A percentile compares a stretch with the other conserved stretches of the same genome.
phyloP scores from a whole-genome alignment of 2,329 filamentous ascomycete species.

The Sarocladium brachiariae region DNA sequence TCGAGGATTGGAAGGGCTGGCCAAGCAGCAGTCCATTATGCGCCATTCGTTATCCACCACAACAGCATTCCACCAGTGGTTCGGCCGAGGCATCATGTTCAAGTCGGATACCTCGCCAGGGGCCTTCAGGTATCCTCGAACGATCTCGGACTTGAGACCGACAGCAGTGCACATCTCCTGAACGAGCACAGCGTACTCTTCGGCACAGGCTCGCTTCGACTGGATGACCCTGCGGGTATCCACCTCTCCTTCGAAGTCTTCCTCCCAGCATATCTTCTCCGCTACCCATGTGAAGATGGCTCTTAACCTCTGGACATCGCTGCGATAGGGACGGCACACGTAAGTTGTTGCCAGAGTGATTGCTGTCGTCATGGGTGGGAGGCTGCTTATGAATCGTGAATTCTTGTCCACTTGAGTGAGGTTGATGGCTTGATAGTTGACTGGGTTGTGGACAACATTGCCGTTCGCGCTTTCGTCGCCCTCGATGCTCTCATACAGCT shows the following conservation, averaged over 20 bases:
- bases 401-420: constrained; percentile 91
- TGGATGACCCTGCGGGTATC: constrained; percentile 81
- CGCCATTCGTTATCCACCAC: constrained; percentile 93
- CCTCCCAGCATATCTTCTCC: constrained; percentile 94
- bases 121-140: constrained; percentile 83
- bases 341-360: constrained; percentile 81
- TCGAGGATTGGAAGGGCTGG: constrained; percentile 82
- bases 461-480: constrained; percentile 88
- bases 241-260: constrained; percentile 79
- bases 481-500: constrained; percentile 75
- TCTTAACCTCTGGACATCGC: constrained; percentile 83
- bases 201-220: constrained; percentile 72
- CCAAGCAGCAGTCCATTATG: constrained; percentile 88
- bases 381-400: constrained; percentile 76
- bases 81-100: constrained; percentile 75
- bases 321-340: constrained; percentile 88
- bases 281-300: constrained; percentile 97
- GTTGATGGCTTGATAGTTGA: constrained; percentile 74
- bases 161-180: constrained; percentile 91
- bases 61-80: constrained; percentile 98
- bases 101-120: constrained; percentile 80
- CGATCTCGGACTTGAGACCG: constrained; percentile 78
- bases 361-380: constrained; percentile 77
- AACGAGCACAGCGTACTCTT: constrained; percentile 85
- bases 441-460: constrained; percentile 71